Base-by-base conservation (phyloP, 176 grass and related monocot genomes). In the Lolium multiflorum region DNA sequence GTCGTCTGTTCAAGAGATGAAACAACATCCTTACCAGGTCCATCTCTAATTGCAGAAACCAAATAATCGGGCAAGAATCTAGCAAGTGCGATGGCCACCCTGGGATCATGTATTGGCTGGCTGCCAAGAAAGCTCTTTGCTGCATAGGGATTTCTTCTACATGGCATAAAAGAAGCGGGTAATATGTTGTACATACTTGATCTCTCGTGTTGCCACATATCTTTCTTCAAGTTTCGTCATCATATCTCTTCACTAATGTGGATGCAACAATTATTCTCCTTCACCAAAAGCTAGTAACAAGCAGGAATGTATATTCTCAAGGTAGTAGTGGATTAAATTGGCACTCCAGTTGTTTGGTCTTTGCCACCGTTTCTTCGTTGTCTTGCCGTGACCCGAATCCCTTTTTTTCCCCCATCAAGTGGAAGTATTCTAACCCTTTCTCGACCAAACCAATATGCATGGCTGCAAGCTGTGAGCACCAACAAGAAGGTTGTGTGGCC, bases 31-130 rank as follows among this genome's bases (percentile, higher is more conserved):
- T 98, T 94, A 82, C 94, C 97, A 44, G 97, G 97, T 44, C 97
- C 97, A 86, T 98, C 97, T 89, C 87, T 96, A 85, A 98, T 92
- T 24, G 88, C 84, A 79, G 94, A 94, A 87, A 98, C 94, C 69
- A 98, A 92, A 46, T 94, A 94, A 77, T 98, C 97, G 39, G 97
- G 97, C 50, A 98, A 83, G 84, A 98, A 98, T 79, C 93, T 93
- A 81, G 90, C 92, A 78, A 98, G 89, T 31, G 97, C 92, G 76
- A 98, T 98, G 50, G 80, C 88, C 85, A 98, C 97, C 84, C 97
- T 94, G 65, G 97, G 97, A 65, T 94, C 97, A 95, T 98, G 97
- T 94, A 98, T 31, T 31, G 28, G 28, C 96, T 71, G 97, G 94
- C 56, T 98, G 97, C 61, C 93, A 88, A 87, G 94, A 87, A 82